Base-by-base conservation (phyloP, 1,284 basidiomycete species). In the Omphalotus olearius region DNA sequence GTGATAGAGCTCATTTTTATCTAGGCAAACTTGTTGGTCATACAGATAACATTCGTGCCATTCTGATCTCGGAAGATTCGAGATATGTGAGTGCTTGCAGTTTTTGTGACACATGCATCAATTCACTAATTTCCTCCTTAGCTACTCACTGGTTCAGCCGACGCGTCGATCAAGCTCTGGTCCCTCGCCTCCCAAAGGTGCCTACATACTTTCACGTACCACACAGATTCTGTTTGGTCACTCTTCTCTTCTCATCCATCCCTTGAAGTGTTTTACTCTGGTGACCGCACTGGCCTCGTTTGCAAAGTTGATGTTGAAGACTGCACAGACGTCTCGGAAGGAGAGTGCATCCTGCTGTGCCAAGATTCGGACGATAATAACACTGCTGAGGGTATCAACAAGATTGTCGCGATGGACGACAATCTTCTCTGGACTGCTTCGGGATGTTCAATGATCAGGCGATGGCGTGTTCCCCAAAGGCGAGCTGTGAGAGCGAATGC, bases 151-250 rank as follows among this genome's bases (percentile, higher is more conserved):
- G 93, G 91, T 7, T 92, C 89, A 37, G 89, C 93, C 17, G 94
- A 97, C 64, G 88, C 86, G 5, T 90, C 91, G 1, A 79, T 91
- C 62, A 93, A 94, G 61, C 79, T 99, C 9, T 98, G 96, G 96
- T 98, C 94, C 0, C 73, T 98, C 10, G 64, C 77, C 0, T 86
- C 90, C 9, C 95, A 98, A 65, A 79, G 91, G 10, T 97, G 93
- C 64, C 70, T 99, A 11, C 93, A 99, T 63, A 99, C 96, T 1
- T 99, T 98, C 70, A 91, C 90, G 1, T 90, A 98, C 65, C 97
- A 99, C 66, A 85, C 89, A 13, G 93, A 94, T 53, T 94, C 93
- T 14, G 93, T 99, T 30, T 98, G 97, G 96, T 88, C 93, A 0
- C 76, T 99, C 1, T 83, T 82, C 64, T 96, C 93, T 2, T 78